Evolutionary conservation across 164 flowering plant genomes (phyloP).

Genomic region (Stephania cephalantha): DNA sequence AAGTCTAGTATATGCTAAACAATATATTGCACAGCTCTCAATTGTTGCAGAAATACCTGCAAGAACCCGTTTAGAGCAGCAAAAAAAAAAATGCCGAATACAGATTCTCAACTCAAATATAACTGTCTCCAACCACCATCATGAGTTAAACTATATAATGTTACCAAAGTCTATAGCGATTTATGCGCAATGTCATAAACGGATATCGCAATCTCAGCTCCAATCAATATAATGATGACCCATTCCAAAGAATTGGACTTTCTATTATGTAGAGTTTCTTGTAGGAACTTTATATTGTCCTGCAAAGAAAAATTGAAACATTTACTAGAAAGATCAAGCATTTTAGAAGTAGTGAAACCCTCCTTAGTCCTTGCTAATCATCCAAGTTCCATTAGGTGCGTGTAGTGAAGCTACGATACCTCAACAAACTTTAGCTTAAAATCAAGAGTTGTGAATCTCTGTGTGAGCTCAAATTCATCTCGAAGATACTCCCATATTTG

Average conservation of each 20-base stretch:
- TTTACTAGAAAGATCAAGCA: not conserved
- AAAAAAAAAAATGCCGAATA: not conserved
- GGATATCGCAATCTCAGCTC: constrained; percentile 74
- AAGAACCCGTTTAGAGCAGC: not conserved
- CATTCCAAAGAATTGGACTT: constrained; percentile 90
- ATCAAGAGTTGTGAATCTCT: constrained; percentile 92
- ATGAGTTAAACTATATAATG: not conserved
- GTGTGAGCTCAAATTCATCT: constrained; percentile 89
- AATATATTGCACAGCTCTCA: not conserved
- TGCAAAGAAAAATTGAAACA: constrained; percentile 32
- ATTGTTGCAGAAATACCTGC: not conserved
- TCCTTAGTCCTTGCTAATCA: not conserved
- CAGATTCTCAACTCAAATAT: not conserved
- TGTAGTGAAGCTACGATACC: constrained; percentile 34
- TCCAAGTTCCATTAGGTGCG: not conserved
- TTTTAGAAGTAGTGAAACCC: not conserved
- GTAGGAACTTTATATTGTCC: constrained; percentile 90
- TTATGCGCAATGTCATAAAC: constrained; percentile 58
- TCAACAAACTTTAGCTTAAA: constrained; percentile 93
- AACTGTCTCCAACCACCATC: not conserved
- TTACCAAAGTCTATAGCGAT: constrained; percentile 16
- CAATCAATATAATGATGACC: constrained; percentile 76
- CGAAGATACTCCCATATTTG: constrained; percentile 94
- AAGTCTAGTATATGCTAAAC: not conserved
- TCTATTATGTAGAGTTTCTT: constrained; percentile 88